A percentile compares a stretch with the other conserved stretches of the same genome.
These are phyloP conservation scores for Triticum monococcum DNA, from an alignment of 176 grass and related monocot genomes.

Conservation along the genomic window DNA sequence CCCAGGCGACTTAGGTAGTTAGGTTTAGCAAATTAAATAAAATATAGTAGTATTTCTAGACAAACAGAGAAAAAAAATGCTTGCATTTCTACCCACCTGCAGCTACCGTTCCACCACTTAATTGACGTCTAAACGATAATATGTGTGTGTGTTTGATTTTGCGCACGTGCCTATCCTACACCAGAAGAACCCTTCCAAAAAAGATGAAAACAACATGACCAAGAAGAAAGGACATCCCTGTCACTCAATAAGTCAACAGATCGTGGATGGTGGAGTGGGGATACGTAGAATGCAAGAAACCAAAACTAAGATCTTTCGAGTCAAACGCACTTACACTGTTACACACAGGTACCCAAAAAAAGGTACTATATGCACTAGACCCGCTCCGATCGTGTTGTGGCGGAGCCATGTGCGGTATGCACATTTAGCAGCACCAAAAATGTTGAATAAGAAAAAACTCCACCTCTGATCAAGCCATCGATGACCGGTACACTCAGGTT, in stretches of 20 bases:
- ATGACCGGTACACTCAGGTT: too few relatives aligned
- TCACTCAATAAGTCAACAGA: not conserved
- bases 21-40: too few relatives aligned
- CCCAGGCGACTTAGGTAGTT: too few relatives aligned
- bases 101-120: not conserved
- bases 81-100: not conserved
- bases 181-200: not conserved
- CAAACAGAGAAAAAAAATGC: too few relatives aligned
- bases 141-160: not conserved
- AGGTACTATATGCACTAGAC: not conserved
- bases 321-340: not conserved
- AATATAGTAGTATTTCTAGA: too few relatives aligned
- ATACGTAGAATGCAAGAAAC: conserved; percentile 8
- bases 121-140: not conserved
- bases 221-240: not conserved
- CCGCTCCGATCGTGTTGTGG: too few relatives aligned
- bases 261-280: not conserved
- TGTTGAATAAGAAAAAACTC: too few relatives aligned
- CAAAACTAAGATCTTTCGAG: not conserved
- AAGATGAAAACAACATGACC: not conserved
- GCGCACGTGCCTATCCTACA: not conserved
- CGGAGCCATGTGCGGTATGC: too few relatives aligned
- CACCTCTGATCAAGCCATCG: too few relatives aligned
- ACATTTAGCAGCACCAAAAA: too few relatives aligned
- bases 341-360: too few relatives aligned